These are phyloP conservation scores for Centaurea solstitialis DNA, from an alignment of 129 eudicot species.

Conservation along the genomic window DNA sequence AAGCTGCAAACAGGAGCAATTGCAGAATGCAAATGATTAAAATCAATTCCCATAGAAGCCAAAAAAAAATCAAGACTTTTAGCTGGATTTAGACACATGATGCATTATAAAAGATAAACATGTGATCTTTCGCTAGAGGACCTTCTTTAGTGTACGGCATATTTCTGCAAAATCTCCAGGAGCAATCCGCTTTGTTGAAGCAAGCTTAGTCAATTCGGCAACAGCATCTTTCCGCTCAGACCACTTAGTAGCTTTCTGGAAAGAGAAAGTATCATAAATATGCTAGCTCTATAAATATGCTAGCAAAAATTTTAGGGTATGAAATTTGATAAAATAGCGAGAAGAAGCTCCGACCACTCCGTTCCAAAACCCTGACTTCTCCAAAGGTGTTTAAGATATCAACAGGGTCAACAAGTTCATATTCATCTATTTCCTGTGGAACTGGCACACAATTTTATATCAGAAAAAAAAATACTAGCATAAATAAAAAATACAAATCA, in stretches of 20 bases:
- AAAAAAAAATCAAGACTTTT: not conserved
- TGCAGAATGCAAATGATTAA: constrained; percentile 8
- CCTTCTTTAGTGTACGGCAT: constrained; percentile 95
- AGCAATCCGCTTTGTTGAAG: constrained; percentile 91
- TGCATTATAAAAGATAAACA: not conserved
- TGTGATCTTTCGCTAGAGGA: not conserved
- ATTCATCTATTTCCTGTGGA: constrained; percentile 96
- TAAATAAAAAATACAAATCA: not conserved
- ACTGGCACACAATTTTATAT: constrained; percentile 48
- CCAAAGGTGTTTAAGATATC: constrained; percentile 94
- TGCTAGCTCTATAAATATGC: not conserved
- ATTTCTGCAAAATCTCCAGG: constrained; percentile 98
- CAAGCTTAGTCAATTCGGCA: constrained; percentile 92
- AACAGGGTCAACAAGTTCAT: constrained; percentile 98
- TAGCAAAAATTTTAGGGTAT: too few relatives aligned
- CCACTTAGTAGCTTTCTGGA: constrained; percentile 98
- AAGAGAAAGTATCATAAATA: not conserved
- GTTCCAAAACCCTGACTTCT: constrained; percentile 97
- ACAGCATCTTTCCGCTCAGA: constrained; percentile 98
- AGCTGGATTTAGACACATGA: not conserved
- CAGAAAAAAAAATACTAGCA: constrained; percentile 17
- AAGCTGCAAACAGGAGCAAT: constrained; percentile 59
- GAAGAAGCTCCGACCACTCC: constrained; percentile 77
- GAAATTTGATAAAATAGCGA: not conserved
- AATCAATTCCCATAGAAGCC: not conserved